Percentiles rank a stretch among this genome's conserved stretches.
Conservation (phyloP, 1,139 yeast species). For the Kodamaea alishanica region DNA sequence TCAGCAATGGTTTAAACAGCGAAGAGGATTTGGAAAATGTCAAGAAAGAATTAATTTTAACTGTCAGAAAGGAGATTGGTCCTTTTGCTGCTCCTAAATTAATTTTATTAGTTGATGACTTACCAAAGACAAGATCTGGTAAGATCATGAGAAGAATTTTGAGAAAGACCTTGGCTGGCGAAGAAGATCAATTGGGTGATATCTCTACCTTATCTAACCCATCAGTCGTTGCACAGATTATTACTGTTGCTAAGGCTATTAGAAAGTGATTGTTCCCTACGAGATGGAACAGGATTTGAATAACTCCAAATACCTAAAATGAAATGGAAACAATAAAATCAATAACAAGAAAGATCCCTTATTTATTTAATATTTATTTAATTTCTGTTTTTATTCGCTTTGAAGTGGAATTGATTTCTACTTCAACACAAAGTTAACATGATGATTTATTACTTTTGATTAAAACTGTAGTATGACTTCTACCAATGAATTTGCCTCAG, state of each 20-base stretch:
- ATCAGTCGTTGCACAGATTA: conserved; percentile 60
- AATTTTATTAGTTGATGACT: conserved; percentile 67
- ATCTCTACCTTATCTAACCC: conserved; percentile 76
- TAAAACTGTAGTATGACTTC: conserved; percentile 22
- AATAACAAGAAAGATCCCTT: too few relatives aligned
- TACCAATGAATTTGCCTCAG: conserved; percentile 62
- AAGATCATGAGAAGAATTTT: conserved; percentile 81
- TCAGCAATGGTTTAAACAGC: conserved; percentile 14
- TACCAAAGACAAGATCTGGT: conserved; percentile 82
- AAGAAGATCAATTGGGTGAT: conserved; percentile 76
- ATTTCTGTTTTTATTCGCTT: background rate
- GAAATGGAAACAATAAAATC: too few relatives aligned
- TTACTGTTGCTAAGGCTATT: conserved; percentile 49
- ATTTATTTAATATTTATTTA: background rate
- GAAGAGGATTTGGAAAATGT: conserved; percentile 49
- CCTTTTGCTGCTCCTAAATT: conserved; percentile 82
- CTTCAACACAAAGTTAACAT: background rate
- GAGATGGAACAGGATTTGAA: too few relatives aligned
- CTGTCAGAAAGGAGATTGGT: conserved; percentile 77
- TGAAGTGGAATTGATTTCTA: conserved; percentile 2
- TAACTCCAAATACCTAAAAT: too few relatives aligned
- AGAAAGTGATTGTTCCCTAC: conserved; percentile 4
- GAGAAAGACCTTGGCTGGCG: conserved; percentile 74
- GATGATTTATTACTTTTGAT: background rate
- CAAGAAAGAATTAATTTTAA: conserved; percentile 65